phyloP scores from a whole-genome alignment of 768 basidiomycete genomes.

The Multifurca ochricompacta region DNA sequence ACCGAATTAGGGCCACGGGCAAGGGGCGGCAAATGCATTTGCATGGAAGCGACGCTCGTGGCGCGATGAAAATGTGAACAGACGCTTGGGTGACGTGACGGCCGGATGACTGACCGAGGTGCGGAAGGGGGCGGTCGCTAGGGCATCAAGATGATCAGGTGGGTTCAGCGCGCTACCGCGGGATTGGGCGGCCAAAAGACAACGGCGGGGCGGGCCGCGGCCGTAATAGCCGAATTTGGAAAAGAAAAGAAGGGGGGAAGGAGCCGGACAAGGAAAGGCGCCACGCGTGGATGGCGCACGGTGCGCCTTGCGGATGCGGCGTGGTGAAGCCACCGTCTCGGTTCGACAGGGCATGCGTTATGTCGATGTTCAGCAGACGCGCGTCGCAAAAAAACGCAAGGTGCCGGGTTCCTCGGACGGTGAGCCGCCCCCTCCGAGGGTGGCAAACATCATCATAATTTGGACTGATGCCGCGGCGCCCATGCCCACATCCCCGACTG shows the following conservation, averaged over 20 bases:
- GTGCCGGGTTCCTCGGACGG: constrained; percentile 17
- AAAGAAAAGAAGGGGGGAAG: constrained; percentile 10
- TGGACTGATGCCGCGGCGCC: constrained; percentile 17
- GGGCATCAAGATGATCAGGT: constrained; percentile 14
- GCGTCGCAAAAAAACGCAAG: constrained; percentile 18
- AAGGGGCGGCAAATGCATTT: constrained; percentile 10
- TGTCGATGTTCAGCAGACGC: constrained; percentile 15
- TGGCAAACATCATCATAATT: constrained; percentile 7
- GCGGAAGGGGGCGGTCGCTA: constrained; percentile 12
- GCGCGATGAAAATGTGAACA: constrained; percentile 10
- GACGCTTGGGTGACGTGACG: constrained; percentile 10
- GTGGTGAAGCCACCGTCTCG: constrained; percentile 17
- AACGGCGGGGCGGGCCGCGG: constrained; percentile 16
- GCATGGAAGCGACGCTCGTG: constrained; percentile 16
- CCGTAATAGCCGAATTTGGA: constrained; percentile 11
- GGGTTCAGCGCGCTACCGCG: constrained; percentile 8
- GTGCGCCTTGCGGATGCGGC: constrained; percentile 20
- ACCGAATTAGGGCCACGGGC: constrained; percentile 2
- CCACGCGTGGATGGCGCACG: constrained; percentile 20
- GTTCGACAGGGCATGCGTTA: constrained; percentile 16
- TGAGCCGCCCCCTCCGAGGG: constrained; percentile 18
- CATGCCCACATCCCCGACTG: constrained; percentile 16
- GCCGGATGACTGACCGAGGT: constrained; percentile 6
- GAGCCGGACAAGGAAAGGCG: constrained; percentile 8
- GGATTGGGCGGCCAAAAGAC: constrained; percentile 1